Conservation (phyloP, 2,329 filamentous ascomycete species). For the Seiridium unicorne region DNA sequence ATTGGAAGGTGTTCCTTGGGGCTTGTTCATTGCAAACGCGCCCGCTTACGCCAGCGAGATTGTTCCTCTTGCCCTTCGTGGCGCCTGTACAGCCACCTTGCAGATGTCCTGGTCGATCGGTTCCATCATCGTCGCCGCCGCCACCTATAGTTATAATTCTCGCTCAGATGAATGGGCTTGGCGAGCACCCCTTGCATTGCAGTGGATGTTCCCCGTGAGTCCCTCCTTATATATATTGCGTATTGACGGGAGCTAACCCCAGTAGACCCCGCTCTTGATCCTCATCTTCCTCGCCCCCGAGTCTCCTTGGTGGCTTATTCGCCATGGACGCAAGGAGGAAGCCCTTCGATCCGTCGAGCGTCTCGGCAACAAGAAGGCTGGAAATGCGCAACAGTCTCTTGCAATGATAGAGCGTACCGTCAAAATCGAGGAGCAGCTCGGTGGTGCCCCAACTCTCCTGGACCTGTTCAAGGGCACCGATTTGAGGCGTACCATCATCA, state of each 20-base stretch:
- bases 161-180: constrained; percentile 15
- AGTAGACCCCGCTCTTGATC: constrained; percentile 35
- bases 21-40: constrained; percentile 62
- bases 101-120: constrained; percentile 67
- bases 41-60: constrained; percentile 62
- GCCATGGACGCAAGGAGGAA: constrained; percentile 25
- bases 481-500: constrained; percentile 51
- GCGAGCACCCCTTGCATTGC: constrained; percentile 52
- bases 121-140: constrained; percentile 55
- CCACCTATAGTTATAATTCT: constrained; percentile 51
- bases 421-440: constrained; percentile 15
- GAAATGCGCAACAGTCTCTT: constrained; percentile 3
- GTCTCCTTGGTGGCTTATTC: constrained; percentile 37
- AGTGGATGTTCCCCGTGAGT: constrained; percentile 53
- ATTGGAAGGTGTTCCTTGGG: constrained; percentile 60
- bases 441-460: constrained; percentile 42
- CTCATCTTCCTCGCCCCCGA: constrained; percentile 34
- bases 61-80: constrained; percentile 55
- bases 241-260: neutral
- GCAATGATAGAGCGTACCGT: constrained; percentile 8
- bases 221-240: neutral
- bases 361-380: neutral
- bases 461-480: constrained; percentile 56
- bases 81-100: constrained; percentile 56
- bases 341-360: constrained; percentile 16